Evolutionary conservation across 2,329 filamentous ascomycete genomes (phyloP).

Genomic region (Sporothrix brasiliensis): DNA sequence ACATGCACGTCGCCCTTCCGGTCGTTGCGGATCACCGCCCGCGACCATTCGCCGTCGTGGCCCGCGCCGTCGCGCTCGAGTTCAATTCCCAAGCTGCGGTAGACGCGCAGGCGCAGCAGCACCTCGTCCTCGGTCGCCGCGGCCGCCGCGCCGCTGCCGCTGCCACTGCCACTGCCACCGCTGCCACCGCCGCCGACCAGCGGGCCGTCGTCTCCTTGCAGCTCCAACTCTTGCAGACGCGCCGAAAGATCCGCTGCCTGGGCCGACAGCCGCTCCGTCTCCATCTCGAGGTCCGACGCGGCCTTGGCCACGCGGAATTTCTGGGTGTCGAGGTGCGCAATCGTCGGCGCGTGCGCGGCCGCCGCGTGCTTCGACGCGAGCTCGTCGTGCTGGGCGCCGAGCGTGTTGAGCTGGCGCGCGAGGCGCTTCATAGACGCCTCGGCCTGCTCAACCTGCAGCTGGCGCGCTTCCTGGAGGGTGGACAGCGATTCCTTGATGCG

Average conservation of each 20-base stretch:
- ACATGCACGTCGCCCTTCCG: constrained; percentile 91
- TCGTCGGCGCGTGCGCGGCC: constrained; percentile 77
- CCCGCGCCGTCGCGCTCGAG: constrained; percentile 71
- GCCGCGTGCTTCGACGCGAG: constrained; percentile 74
- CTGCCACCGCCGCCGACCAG: not conserved
- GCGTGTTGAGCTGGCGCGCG: constrained; percentile 72
- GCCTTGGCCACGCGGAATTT: constrained; percentile 96
- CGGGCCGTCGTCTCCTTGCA: constrained; percentile 79
- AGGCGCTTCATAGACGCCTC: constrained; percentile 71
- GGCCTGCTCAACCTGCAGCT: constrained; percentile 72
- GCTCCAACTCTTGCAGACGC: constrained; percentile 78
- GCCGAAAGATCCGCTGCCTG: constrained; percentile 76
- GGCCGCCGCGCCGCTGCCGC: constrained; percentile 40
- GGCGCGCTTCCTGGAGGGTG: constrained; percentile 81
- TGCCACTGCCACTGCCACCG: too few species aligned
- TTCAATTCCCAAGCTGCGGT: constrained; percentile 87
- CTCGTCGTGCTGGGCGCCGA: constrained; percentile 76
- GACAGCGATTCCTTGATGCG: constrained; percentile 83
- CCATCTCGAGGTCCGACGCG: constrained; percentile 84
- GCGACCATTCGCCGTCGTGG: constrained; percentile 76
- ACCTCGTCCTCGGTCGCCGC: constrained; percentile 64
- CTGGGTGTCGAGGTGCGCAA: constrained; percentile 84
- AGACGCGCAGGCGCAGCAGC: constrained; percentile 81
- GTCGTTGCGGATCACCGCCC: constrained; percentile 82
- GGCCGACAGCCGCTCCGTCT: constrained; percentile 85